Percentiles rank a stretch among this genome's conserved stretches.
These are phyloP conservation scores for Platanus orientalis DNA, from an alignment of 164 flowering plant genomes.

Conservation along the genomic window DNA sequence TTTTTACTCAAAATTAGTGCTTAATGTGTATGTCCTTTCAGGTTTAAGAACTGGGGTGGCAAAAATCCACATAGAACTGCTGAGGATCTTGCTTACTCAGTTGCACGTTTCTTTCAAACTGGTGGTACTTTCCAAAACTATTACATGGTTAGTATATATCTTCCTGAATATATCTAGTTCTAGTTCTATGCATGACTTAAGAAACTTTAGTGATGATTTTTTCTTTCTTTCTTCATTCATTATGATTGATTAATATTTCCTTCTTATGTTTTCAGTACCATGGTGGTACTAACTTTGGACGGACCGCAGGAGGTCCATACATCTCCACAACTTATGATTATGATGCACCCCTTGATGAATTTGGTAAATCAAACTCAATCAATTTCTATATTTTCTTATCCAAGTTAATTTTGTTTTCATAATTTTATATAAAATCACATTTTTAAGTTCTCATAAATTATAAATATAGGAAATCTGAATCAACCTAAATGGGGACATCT, in stretches of 20 bases:
- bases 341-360: background rate
- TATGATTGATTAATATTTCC: too few species aligned
- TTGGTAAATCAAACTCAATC: too few species aligned
- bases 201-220: too few species aligned
- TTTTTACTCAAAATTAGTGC: background rate
- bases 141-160: slow-evolving; percentile 45
- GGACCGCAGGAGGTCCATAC: background rate
- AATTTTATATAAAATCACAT: too few species aligned
- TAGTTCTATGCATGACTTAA: too few species aligned
- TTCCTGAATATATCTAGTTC: background rate
- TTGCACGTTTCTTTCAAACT: slow-evolving; percentile 52
- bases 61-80: slow-evolving; percentile 48
- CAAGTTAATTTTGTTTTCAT: too few species aligned
- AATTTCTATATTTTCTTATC: too few species aligned
- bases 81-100: slow-evolving; percentile 63
- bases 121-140: slow-evolving; percentile 69
- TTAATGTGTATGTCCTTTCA: background rate
- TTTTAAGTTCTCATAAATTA: too few species aligned
- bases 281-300: background rate
- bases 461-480: slow-evolving; percentile 22
- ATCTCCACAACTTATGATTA: background rate
- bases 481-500: slow-evolving; percentile 55
- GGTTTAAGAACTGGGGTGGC: slow-evolving; percentile 14
- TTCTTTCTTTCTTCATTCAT: too few species aligned
- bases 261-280: slow-evolving; percentile 1